Conservation (phyloP, 768 basidiomycete species). For the Melanogaster broomeanus region DNA sequence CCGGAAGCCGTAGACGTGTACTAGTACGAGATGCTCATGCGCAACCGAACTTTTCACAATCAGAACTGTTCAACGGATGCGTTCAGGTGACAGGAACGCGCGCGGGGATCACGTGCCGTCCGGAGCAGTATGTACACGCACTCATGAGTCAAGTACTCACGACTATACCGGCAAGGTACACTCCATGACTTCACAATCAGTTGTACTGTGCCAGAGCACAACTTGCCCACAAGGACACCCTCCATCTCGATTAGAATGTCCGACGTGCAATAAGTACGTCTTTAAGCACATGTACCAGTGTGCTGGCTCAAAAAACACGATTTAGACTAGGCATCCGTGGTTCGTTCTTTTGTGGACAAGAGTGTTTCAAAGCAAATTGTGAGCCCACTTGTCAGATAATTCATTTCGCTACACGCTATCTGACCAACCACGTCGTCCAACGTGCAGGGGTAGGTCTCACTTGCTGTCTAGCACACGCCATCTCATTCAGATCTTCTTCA, state of each 20-base stretch:
- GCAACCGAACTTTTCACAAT: too few species aligned
- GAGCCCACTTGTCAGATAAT: constrained; percentile 38
- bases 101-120: constrained; percentile 19
- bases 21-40: too few species aligned
- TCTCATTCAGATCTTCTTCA: constrained; percentile 29
- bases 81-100: too few species aligned
- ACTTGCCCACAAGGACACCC: constrained; percentile 81
- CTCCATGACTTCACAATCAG: constrained; percentile 38
- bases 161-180: background rate
- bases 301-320: constrained; percentile 14
- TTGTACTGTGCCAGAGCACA: constrained; percentile 64
- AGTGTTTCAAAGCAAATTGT: constrained; percentile 96
- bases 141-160: background rate
- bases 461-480: background rate
- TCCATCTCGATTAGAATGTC: constrained; percentile 86
- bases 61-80: too few species aligned
- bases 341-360: constrained; percentile 92
- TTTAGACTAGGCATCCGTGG: constrained; percentile 76
- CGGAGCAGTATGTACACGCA: too few species aligned
- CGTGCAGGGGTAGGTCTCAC: constrained; percentile 24
- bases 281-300: background rate
- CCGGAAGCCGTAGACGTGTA: too few species aligned
- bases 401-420: background rate
- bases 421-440: background rate
- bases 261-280: constrained; percentile 87